A percentile compares a stretch with the other conserved stretches of the same genome.
phyloP scores from a whole-genome alignment of 2,329 filamentous ascomycete species.

The Xylaria sp. region DNA sequence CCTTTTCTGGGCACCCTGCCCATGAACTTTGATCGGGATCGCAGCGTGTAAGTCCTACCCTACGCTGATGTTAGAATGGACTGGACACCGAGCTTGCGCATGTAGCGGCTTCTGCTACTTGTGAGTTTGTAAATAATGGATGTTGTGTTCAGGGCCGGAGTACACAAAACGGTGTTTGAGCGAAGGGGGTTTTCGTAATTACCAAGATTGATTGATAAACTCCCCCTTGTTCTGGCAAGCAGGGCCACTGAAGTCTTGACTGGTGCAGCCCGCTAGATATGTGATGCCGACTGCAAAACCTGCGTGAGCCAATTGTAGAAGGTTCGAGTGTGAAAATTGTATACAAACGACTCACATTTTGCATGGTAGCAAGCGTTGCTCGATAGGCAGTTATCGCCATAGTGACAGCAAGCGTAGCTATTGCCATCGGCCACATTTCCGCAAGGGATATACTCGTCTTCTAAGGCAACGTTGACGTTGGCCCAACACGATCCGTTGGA shows the following conservation, averaged over 20 bases:
- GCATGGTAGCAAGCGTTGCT: constrained; percentile 40
- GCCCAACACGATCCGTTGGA: constrained; percentile 43
- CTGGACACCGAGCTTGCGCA: neutral
- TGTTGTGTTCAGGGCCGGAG: neutral
- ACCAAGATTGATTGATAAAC: constrained; percentile 38
- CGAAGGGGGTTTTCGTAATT: neutral
- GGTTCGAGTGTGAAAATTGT: neutral
- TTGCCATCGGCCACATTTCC: constrained; percentile 38
- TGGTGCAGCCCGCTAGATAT: constrained; percentile 43
- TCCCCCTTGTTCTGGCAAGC: constrained; percentile 40
- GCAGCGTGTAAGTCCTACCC: constrained; percentile 39
- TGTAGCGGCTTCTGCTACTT: neutral
- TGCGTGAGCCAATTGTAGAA: constrained; percentile 14
- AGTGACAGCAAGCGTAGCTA: constrained; percentile 41
- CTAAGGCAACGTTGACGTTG: constrained; percentile 32
- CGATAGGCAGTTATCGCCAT: constrained; percentile 39
- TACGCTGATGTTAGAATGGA: constrained; percentile 23
- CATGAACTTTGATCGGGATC: constrained; percentile 31
- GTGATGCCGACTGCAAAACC: constrained; percentile 33
- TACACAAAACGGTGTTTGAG: neutral
- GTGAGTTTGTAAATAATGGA: neutral
- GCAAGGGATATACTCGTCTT: constrained; percentile 41
- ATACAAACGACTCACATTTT: constrained; percentile 32
- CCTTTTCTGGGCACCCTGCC: constrained; percentile 39
- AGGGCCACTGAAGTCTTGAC: constrained; percentile 35